A percentile compares a stretch with the other conserved stretches of the same genome.
Evolutionary conservation across 2,329 filamentous ascomycete species (phyloP).

Genomic region (Anisogramma anomala): DNA sequence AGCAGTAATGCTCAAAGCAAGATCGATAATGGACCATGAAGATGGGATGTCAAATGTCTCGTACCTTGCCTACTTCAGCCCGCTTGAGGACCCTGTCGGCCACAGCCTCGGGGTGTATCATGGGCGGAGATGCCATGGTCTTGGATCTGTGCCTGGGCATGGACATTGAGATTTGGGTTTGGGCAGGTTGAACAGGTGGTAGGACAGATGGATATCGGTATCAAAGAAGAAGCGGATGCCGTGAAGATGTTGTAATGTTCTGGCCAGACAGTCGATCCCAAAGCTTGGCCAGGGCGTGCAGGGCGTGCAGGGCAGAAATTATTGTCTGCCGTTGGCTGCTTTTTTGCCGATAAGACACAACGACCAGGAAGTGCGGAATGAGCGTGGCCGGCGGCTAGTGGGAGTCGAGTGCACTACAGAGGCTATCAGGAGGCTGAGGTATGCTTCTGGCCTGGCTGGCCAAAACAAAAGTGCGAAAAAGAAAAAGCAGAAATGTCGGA

Average conservation of each 20-base stretch:
- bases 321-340: not conserved
- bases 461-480: too few species aligned
- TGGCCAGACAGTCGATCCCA: not conserved
- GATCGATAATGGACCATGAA: too few species aligned
- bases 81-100: constrained; percentile 59
- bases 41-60: too few species aligned
- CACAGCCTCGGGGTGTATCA: constrained; percentile 52
- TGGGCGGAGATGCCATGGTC: constrained; percentile 49
- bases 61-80: constrained; percentile 65
- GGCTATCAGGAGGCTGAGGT: too few species aligned
- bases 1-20: too few species aligned
- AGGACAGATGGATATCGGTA: not conserved
- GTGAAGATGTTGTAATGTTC: not conserved
- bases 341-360: too few species aligned
- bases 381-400: too few species aligned
- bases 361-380: not conserved
- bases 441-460: too few species aligned
- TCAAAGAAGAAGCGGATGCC: not conserved
- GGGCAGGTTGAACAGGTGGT: not conserved
- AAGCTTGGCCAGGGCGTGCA: constrained; percentile 2
- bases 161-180: too few species aligned
- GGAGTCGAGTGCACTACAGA: too few species aligned
- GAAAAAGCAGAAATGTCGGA: too few species aligned
- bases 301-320: constrained; percentile 4
- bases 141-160: constrained; percentile 19